phyloP scores from a whole-genome alignment of 352 stramenopile species.

The Phytophthora macrochlamydospora region DNA sequence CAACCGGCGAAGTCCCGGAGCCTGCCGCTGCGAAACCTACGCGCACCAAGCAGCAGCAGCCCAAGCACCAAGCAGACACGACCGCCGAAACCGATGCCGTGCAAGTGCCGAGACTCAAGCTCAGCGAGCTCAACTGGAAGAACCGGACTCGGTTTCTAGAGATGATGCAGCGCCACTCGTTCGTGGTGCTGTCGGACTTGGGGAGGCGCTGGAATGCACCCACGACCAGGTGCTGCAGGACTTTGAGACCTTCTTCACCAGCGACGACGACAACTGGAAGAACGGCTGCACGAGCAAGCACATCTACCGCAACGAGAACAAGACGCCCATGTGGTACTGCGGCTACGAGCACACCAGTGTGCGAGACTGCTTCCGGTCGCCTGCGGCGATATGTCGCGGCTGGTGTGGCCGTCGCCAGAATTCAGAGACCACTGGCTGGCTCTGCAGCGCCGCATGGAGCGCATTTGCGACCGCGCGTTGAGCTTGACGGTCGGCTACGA shows the following conservation, averaged over 20 bases:
- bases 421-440: conserved; percentile 52
- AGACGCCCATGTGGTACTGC: conserved; percentile 69
- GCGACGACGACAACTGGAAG: conserved; percentile 41
- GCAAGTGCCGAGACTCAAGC: conserved; percentile 44
- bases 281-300: conserved; percentile 54
- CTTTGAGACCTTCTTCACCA: conserved; percentile 58
- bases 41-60: background rate
- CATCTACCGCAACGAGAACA: conserved; percentile 61
- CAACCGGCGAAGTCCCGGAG: conserved; percentile 11
- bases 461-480: conserved; percentile 58
- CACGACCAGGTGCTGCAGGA: conserved; percentile 42
- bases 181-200: conserved; percentile 65
- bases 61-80: conserved; percentile 9
- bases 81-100: background rate
- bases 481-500: conserved; percentile 56
- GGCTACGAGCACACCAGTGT: conserved; percentile 64
- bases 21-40: background rate
- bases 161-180: conserved; percentile 66
- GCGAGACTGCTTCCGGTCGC: conserved; percentile 65
- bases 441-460: conserved; percentile 48
- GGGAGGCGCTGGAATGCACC: conserved; percentile 39
- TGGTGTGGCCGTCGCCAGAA: conserved; percentile 47
- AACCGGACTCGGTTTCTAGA: conserved; percentile 52
- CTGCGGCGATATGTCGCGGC: conserved; percentile 50
- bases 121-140: conserved; percentile 52